A percentile compares a stretch with the other conserved stretches of the same genome.
Conservation (phyloP, 1,284 basidiomycete species). For the Garcileccinum viscosum region DNA sequence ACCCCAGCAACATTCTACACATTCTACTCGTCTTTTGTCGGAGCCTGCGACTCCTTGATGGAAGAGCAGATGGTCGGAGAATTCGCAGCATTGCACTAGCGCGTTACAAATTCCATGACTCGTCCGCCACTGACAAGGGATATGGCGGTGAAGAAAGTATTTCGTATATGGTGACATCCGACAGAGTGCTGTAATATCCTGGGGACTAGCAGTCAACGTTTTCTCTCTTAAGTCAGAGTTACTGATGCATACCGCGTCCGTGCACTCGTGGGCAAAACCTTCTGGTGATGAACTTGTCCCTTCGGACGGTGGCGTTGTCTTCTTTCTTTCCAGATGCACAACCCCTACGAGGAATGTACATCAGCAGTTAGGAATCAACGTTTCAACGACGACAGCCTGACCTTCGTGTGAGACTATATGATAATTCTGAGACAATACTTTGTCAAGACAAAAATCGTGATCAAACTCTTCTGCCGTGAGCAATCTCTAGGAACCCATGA, state of each 20-base stretch:
- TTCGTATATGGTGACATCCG: not conserved
- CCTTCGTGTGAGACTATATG: not conserved
- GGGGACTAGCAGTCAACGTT: constrained; percentile 10
- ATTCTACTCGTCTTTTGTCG: constrained; percentile 18
- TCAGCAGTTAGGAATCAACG: not conserved
- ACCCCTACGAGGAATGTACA: not conserved
- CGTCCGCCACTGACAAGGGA: constrained; percentile 27
- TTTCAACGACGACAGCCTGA: not conserved
- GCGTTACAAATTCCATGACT: not conserved
- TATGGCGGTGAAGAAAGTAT: constrained; percentile 7
- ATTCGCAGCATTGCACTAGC: constrained; percentile 11
- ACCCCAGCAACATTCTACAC: constrained; percentile 28
- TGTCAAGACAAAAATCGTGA: not conserved
- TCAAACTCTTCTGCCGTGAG: not conserved
- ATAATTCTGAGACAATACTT: not conserved
- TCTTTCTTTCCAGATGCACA: not conserved
- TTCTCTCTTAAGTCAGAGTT: not conserved
- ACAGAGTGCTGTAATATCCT: constrained; percentile 18
- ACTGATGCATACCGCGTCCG: constrained; percentile 13
- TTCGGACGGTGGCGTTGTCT: too few species aligned
- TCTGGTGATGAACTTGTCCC: too few species aligned
- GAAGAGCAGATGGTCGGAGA: constrained; percentile 35
- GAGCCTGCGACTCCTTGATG: constrained; percentile 24
- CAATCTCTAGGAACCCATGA: too few species aligned
- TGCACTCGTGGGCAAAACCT: too few species aligned